phyloP scores from a whole-genome alignment of 805 yeast species.

The Saturnispora bothae region DNA sequence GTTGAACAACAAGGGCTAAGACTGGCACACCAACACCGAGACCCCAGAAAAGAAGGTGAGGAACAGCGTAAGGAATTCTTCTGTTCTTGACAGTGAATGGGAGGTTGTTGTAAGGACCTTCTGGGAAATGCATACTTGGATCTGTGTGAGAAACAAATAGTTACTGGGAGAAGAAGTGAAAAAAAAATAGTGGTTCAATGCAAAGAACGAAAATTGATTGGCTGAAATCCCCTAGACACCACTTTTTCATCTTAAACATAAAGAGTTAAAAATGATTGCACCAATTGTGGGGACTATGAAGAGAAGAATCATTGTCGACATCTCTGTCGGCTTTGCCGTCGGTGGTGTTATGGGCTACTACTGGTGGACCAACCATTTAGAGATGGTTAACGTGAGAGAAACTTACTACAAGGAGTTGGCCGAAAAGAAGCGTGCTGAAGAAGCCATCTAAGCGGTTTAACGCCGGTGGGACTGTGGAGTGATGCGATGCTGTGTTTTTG shows the following conservation, averaged over 20 bases:
- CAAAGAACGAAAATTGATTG: slow-evolving; percentile 13
- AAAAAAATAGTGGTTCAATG: no score
- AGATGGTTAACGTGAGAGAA: slow-evolving; percentile 65
- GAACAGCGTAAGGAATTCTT: slow-evolving; percentile 76
- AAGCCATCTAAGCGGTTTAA: slow-evolving; percentile 16
- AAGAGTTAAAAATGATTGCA: slow-evolving; percentile 54
- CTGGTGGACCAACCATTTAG: slow-evolving; percentile 85
- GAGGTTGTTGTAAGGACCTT: slow-evolving; percentile 83
- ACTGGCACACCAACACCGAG: slow-evolving; percentile 70
- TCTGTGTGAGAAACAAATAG: no score
- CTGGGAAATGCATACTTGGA: slow-evolving; percentile 32
- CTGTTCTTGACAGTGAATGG: slow-evolving; percentile 94
- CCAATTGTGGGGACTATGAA: slow-evolving; percentile 79
- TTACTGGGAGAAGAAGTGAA: no score
- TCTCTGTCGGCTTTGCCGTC: slow-evolving; percentile 43
- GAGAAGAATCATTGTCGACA: slow-evolving; percentile 72
- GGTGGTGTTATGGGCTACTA: slow-evolving; percentile 45
- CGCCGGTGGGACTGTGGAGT: no score
- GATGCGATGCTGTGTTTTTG: no score
- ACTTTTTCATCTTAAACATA: slow-evolving; percentile 6
- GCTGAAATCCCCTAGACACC: slow-evolving; percentile 3
- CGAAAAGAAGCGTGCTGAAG: slow-evolving; percentile 57
- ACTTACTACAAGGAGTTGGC: slow-evolving; percentile 73
- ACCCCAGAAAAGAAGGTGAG: slow-evolving; percentile 71
- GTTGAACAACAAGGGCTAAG: slow-evolving; percentile 66